phyloP scores from a whole-genome alignment of 2,329 filamentous ascomycete species.

The Ophiobolus disseminans region DNA sequence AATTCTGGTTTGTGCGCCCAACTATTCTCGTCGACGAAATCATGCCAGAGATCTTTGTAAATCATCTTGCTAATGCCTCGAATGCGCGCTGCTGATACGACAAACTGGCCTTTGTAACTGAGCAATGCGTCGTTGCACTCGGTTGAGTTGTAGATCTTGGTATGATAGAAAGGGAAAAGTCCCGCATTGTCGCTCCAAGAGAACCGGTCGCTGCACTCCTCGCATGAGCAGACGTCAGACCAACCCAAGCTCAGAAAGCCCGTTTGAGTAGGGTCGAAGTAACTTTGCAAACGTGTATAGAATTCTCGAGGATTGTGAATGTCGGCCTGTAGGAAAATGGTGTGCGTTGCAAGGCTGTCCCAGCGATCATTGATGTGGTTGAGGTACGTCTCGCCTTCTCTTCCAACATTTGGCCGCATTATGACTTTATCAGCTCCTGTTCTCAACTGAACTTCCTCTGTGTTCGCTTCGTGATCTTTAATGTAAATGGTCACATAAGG shows the following conservation, averaged over 20 bases:
- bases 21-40: constrained; percentile 31
- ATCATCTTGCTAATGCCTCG: constrained; percentile 44
- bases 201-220: constrained; percentile 50
- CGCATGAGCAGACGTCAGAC: constrained; percentile 49
- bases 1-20: constrained; percentile 37
- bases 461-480: constrained; percentile 37
- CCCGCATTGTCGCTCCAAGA: constrained; percentile 51
- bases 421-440: constrained; percentile 37
- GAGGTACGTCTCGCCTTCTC: constrained; percentile 57
- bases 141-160: constrained; percentile 25
- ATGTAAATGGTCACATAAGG: constrained; percentile 41
- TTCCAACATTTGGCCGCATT: constrained; percentile 50
- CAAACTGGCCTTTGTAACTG: constrained; percentile 58
- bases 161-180: constrained; percentile 49
- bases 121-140: constrained; percentile 47
- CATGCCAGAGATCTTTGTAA: constrained; percentile 43
- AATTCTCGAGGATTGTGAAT: constrained; percentile 50
- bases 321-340: constrained; percentile 57
- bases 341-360: constrained; percentile 54
- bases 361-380: constrained; percentile 55
- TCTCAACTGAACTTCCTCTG: constrained; percentile 20
- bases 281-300: constrained; percentile 49
- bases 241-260: constrained; percentile 56
- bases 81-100: constrained; percentile 54
- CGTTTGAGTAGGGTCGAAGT: constrained; percentile 47